These are phyloP conservation scores for Lentinus brumalis DNA, from an alignment of 768 basidiomycete genomes.

Conservation along the genomic window DNA sequence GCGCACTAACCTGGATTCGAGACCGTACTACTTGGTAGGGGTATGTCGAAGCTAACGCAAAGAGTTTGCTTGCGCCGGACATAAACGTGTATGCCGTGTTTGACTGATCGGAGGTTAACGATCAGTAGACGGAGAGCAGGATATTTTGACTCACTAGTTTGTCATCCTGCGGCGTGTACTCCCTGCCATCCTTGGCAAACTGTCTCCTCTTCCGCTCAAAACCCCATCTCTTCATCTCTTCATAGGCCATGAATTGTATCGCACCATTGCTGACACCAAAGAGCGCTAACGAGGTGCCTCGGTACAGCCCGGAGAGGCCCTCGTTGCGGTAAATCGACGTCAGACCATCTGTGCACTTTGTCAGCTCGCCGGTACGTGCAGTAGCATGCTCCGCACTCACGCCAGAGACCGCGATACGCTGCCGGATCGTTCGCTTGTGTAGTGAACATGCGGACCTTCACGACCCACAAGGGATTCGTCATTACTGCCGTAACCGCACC, in stretches of 20 bases:
- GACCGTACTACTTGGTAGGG: slow-evolving; percentile 98
- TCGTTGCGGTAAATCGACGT: slow-evolving; percentile 69
- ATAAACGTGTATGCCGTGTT: slow-evolving; percentile 90
- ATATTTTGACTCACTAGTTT: slow-evolving; percentile 69
- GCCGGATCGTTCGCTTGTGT: slow-evolving; percentile 63
- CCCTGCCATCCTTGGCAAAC: slow-evolving; percentile 58
- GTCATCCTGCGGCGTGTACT: slow-evolving; percentile 74
- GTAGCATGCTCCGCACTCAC: slow-evolving; percentile 44
- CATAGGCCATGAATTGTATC: slow-evolving; percentile 94
- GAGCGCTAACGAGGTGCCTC: slow-evolving; percentile 84
- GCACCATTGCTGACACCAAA: slow-evolving; percentile 95
- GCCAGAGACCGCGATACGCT: slow-evolving; percentile 79
- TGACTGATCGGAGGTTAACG: slow-evolving; percentile 51
- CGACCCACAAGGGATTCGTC: slow-evolving; percentile 98
- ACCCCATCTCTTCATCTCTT: slow-evolving; percentile 91
- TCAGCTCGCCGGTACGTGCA: neutral
- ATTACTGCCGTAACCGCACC: slow-evolving; percentile 92
- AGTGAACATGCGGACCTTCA: slow-evolving; percentile 96
- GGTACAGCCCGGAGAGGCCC: slow-evolving; percentile 79
- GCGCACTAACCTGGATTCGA: slow-evolving; percentile 74
- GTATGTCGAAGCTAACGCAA: slow-evolving; percentile 84
- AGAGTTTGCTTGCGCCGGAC: slow-evolving; percentile 88
- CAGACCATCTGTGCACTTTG: slow-evolving; percentile 59
- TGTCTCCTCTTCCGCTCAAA: slow-evolving; percentile 75
- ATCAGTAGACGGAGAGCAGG: neutral